These are phyloP conservation scores for Glarea lozoyensis DNA, from an alignment of 495 filamentous ascomycete genomes.

Conservation along the genomic window DNA sequence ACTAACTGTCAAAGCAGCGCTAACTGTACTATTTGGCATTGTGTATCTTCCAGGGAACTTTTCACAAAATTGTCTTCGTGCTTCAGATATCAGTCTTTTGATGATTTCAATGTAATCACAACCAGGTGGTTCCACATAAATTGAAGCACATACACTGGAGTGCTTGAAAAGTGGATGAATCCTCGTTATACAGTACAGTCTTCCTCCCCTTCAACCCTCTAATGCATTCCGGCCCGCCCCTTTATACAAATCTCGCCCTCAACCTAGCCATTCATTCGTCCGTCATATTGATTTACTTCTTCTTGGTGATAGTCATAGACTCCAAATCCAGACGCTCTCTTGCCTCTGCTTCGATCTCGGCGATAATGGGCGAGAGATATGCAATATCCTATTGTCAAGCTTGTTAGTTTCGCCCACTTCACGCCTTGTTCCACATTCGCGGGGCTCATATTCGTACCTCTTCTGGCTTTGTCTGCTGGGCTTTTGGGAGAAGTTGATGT, in stretches of 20 bases:
- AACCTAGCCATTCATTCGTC: not conserved
- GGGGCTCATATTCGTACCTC: slow-evolving; percentile 43
- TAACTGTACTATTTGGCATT: no score
- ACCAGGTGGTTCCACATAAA: no score
- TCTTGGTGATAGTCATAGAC: slow-evolving; percentile 60
- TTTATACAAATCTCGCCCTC: slow-evolving; percentile 4
- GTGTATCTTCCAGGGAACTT: no score
- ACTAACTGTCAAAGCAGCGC: no score
- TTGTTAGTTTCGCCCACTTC: no score
- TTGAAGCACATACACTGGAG: no score
- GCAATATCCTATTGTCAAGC: slow-evolving; percentile 55
- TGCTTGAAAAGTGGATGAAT: no score
- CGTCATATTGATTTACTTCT: no score
- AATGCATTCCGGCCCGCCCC: not conserved
- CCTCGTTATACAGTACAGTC: slow-evolving; percentile 17
- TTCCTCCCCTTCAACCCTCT: slow-evolving; percentile 1
- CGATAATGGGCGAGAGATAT: slow-evolving; percentile 75
- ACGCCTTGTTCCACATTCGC: no score
- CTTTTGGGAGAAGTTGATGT: slow-evolving; percentile 66
- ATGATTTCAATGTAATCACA: no score
- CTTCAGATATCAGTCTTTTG: no score
- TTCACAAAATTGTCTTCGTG: no score
- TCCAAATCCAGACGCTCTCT: slow-evolving; percentile 80
- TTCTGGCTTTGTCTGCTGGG: slow-evolving; percentile 62
- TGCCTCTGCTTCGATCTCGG: slow-evolving; percentile 71